Conservation (phyloP, 495 filamentous ascomycete genomes). For the Lasiosphaeria ovina region DNA sequence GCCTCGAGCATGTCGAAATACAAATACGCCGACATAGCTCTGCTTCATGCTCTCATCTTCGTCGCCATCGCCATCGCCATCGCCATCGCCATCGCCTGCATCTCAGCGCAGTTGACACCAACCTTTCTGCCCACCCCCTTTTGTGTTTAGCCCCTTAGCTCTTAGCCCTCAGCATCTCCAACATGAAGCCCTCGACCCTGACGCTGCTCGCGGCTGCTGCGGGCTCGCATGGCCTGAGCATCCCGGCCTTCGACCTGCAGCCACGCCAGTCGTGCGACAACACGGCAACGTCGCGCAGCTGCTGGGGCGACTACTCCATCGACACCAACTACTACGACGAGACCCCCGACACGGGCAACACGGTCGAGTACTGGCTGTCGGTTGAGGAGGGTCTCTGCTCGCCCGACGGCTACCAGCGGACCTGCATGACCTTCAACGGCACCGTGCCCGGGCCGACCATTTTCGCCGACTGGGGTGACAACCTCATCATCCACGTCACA, state of each 20-base stretch:
- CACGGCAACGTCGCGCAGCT: slow-evolving; percentile 15
- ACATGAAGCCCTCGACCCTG: neutral
- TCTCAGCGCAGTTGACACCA: too few relatives aligned
- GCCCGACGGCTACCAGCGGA: slow-evolving; percentile 56
- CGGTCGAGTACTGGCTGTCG: slow-evolving; percentile 29
- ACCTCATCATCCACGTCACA: slow-evolving; percentile 51
- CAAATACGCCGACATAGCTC: too few relatives aligned
- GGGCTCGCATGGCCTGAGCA: neutral
- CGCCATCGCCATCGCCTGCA: too few relatives aligned
- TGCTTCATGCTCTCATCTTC: too few relatives aligned
- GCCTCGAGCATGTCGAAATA: too few relatives aligned
- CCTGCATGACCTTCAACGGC: slow-evolving; percentile 56
- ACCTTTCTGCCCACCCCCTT: too few relatives aligned
- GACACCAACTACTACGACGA: slow-evolving; percentile 30
- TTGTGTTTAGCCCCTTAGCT: too few relatives aligned
- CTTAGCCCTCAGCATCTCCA: neutral
- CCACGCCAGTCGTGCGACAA: slow-evolving; percentile 14
- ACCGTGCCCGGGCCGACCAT: slow-evolving; percentile 56
- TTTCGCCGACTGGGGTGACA: slow-evolving; percentile 52
- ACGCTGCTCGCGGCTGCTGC: neutral
- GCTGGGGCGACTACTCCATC: slow-evolving; percentile 28
- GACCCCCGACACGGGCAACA: slow-evolving; percentile 16
- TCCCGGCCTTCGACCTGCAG: neutral
- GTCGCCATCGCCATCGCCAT: too few relatives aligned
- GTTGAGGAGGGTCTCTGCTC: slow-evolving; percentile 29